These are phyloP conservation scores for Anaeromyces robustus DNA, from an alignment of 192 early-diverging fungal genomes.

Conservation along the genomic window DNA sequence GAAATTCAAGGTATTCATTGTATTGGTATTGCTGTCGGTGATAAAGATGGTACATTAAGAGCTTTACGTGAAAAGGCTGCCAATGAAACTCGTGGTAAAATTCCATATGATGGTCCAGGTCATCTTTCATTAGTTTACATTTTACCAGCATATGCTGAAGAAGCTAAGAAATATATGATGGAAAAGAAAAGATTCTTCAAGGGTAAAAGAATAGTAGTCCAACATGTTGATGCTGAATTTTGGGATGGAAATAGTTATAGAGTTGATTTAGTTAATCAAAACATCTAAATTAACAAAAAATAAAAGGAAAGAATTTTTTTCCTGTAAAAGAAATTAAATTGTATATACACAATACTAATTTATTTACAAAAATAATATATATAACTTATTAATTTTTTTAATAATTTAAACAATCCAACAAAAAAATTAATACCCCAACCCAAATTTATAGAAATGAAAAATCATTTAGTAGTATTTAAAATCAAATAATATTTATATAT, in stretches of 20 bases:
- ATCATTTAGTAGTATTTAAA: no score
- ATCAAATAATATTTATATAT: no score
- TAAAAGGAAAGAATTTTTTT: no score
- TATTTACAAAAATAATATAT: background rate
- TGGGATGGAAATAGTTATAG: background rate
- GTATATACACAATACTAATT: background rate
- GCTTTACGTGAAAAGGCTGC: background rate
- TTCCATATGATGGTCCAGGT: background rate
- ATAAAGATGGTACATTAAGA: background rate
- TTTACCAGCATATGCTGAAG: background rate
- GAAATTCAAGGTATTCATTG: background rate
- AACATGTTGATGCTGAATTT: background rate
- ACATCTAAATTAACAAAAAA: background rate
- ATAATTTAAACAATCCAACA: no score
- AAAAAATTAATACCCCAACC: background rate
- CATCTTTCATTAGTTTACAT: background rate
- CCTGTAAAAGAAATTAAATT: background rate
- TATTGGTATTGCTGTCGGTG: background rate
- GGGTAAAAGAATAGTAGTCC: background rate
- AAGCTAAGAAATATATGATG: background rate
- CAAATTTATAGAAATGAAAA: background rate
- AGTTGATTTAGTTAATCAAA: background rate
- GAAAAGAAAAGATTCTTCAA: background rate
- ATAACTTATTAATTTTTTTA: no score
- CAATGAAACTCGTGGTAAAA: background rate